phyloP scores from a whole-genome alignment of 1,284 basidiomycete species.

The Vanrija sp. region DNA sequence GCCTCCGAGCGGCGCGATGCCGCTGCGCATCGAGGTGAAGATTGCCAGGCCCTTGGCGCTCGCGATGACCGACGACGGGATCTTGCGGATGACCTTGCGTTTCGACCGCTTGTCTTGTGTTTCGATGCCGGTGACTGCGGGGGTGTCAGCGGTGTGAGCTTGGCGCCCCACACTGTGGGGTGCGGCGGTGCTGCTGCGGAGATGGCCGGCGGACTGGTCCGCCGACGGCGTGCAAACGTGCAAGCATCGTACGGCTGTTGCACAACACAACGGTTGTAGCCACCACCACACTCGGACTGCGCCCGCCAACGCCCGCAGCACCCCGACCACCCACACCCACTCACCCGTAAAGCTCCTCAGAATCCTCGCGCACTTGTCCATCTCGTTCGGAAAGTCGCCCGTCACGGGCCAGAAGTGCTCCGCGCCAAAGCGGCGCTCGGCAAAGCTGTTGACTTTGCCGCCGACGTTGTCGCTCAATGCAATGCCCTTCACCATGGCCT shows the following conservation, averaged over 20 bases:
- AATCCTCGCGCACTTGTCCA: slow-evolving; percentile 55
- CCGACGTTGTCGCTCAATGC: slow-evolving; percentile 43
- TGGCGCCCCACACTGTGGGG: too few species aligned
- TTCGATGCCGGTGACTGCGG: slow-evolving; percentile 39
- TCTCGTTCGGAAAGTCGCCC: slow-evolving; percentile 53
- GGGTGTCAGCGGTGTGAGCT: not conserved
- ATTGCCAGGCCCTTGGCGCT: slow-evolving; percentile 52
- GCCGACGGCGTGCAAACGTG: not conserved
- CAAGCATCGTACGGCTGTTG: not conserved
- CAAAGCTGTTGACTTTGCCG: slow-evolving; percentile 40
- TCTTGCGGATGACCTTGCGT: slow-evolving; percentile 52
- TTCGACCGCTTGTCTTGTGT: slow-evolving; percentile 43
- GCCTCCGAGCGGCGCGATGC: slow-evolving; percentile 55
- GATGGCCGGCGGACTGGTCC: not conserved
- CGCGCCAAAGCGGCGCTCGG: slow-evolving; percentile 48
- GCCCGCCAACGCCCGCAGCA: too few species aligned
- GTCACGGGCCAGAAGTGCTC: slow-evolving; percentile 56
- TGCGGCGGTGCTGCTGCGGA: too few species aligned
- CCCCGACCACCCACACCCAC: slow-evolving; percentile 11
- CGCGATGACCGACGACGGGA: slow-evolving; percentile 53
- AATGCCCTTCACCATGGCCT: slow-evolving; percentile 38
- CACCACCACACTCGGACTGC: too few species aligned
- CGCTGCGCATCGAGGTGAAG: slow-evolving; percentile 53
- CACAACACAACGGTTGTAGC: not conserved
- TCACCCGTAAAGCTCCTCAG: slow-evolving; percentile 50